Evolutionary conservation across 2,329 filamentous ascomycete genomes (phyloP).

Genomic region (Nemania sp.): DNA sequence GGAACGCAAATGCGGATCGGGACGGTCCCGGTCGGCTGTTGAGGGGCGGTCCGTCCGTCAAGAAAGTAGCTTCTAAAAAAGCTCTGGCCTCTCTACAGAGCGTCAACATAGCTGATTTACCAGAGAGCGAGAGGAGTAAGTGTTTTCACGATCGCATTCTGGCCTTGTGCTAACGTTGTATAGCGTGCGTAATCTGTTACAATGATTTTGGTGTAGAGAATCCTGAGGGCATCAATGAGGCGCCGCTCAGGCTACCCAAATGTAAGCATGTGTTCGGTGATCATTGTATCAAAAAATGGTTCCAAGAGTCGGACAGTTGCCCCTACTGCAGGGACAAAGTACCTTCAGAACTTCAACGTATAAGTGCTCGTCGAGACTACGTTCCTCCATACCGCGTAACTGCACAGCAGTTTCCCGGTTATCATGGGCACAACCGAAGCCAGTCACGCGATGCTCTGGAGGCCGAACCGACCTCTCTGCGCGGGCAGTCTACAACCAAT

Average conservation of each 20-base stretch:
- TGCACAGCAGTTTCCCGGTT: constrained; percentile 19
- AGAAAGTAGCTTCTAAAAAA: constrained; percentile 51
- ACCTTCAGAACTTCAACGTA: constrained; percentile 48
- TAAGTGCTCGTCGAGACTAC: constrained; percentile 8
- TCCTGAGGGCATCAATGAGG: constrained; percentile 61
- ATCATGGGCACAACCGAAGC: constrained; percentile 11
- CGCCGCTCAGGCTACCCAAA: constrained; percentile 59
- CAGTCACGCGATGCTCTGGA: constrained; percentile 23
- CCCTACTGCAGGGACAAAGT: constrained; percentile 67
- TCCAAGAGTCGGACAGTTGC: constrained; percentile 64
- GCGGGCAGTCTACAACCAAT: constrained; percentile 9
- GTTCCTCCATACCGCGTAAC: constrained; percentile 34
- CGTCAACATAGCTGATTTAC: constrained; percentile 49
- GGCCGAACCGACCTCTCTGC: constrained; percentile 19
- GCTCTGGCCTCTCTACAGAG: constrained; percentile 52
- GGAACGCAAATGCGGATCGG: constrained; percentile 3
- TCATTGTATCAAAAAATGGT: constrained; percentile 67
- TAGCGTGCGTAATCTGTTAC: constrained; percentile 67
- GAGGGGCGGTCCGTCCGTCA: constrained; percentile 48
- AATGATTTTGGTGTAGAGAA: constrained; percentile 61
- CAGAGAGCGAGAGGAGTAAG: constrained; percentile 54
- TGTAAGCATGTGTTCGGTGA: constrained; percentile 68
- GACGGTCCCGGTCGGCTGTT: constrained; percentile 49
- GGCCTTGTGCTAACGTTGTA: constrained; percentile 25
- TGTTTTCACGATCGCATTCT: neutral